Base-by-base conservation (phyloP, 345 rosid genomes). In the Euclidium syriacum region DNA sequence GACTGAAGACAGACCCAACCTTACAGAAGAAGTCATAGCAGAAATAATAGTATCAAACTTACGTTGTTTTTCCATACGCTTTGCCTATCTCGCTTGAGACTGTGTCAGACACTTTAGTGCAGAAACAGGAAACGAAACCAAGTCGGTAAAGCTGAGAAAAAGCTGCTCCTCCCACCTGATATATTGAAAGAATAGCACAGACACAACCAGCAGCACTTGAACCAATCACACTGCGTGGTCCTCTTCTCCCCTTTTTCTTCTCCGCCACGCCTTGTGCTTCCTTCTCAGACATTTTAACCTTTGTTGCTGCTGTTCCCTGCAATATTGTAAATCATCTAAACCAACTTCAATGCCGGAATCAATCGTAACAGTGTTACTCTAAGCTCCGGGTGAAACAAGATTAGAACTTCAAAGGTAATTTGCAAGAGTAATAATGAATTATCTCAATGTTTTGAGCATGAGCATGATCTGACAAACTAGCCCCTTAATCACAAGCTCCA, bases 171-270 rank as follows among this genome's bases (percentile, higher is more conserved):
- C 97, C 95, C 5, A 77, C 73, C 52, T 85, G 83, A 65, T 70
- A 78, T 65, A 86, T 87, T 0, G 89, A 77, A 26, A 87, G 83
- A 73, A 87, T 77, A 55, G 99, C 87, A 49, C 96, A 87, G 8
- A 87, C 77, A 73, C 97, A 90, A 29, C 96, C 97, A 47, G 96
- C 99, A 62, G 96, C 87, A 77, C 99, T 94, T 54, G 99, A 94
- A 69, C 99, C 99, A 76, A 94, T 81, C 46, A 94, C 99, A 63
- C 97, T 94, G 10, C 92, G 84, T 1, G 97, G 97, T 68, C 97
- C 99, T 53, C 99, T 77, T 72, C 99, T 83, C 39, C 99, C 99
- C 61, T 79, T 94, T 80, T 70, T 81, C 83, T 87, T 94, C 84
- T 94, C 97, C 1, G 99, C 99, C 26, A 94, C 88, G 1, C 97